A percentile compares a stretch with the other conserved stretches of the same genome.
Evolutionary conservation across 495 filamentous ascomycete species (phyloP).

Genomic region (Lophiostoma macrostomum): DNA sequence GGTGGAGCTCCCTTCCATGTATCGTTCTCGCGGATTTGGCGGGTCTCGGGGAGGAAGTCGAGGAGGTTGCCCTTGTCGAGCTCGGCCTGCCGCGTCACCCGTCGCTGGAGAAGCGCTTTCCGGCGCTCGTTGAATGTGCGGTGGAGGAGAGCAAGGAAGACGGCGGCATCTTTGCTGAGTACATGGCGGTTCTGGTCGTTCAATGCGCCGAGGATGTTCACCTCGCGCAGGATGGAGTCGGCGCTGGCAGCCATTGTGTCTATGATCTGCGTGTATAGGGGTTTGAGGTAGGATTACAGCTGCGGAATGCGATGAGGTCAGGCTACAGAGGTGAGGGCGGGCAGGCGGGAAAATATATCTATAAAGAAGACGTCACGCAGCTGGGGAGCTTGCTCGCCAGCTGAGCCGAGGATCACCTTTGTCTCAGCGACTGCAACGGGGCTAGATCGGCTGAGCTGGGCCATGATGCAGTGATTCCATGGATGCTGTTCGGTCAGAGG

Average conservation of each 20-base stretch:
- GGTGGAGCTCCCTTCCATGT: constrained; percentile 94
- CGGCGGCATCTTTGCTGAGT: constrained; percentile 83
- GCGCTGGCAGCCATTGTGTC: constrained; percentile 34
- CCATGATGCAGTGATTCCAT: constrained; percentile 7
- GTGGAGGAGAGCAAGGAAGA: constrained; percentile 92
- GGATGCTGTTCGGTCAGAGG: constrained; percentile 12
- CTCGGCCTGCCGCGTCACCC: constrained; percentile 84
- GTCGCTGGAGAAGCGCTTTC: constrained; percentile 84
- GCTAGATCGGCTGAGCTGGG: constrained; percentile 7
- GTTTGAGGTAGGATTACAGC: constrained; percentile 10
- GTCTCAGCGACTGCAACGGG: neutral
- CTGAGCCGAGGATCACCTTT: constrained; percentile 27
- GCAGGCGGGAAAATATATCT: constrained; percentile 13
- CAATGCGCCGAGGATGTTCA: constrained; percentile 75
- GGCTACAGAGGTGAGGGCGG: constrained; percentile 17
- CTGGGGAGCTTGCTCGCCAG: neutral
- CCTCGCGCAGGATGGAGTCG: constrained; percentile 79
- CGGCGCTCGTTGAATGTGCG: constrained; percentile 88
- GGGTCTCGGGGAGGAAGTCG: constrained; percentile 95
- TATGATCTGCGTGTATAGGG: constrained; percentile 1
- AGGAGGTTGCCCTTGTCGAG: constrained; percentile 88
- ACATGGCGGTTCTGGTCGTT: constrained; percentile 81
- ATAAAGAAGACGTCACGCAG: constrained; percentile 26
- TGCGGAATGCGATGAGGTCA: constrained; percentile 14
- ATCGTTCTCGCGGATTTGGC: constrained; percentile 89